Evolutionary conservation across 495 filamentous ascomycete species (phyloP).

Genomic region (Apodospora peruviana): DNA sequence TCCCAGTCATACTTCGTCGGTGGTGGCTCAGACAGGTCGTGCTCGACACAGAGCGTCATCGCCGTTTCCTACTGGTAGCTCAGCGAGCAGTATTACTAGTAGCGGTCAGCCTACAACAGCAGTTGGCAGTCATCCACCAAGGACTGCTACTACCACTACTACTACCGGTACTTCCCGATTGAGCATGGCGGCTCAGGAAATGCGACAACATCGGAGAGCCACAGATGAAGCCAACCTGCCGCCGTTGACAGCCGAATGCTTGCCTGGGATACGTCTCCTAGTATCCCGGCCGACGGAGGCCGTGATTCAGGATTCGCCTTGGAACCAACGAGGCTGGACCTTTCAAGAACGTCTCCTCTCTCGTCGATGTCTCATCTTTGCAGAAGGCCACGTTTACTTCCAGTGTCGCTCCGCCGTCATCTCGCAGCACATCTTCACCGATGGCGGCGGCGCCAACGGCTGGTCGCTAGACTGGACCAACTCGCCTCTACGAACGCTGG

Average conservation of each 20-base stretch:
- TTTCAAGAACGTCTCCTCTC: conserved; percentile 34
- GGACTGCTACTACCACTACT: no score
- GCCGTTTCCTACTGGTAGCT: background rate
- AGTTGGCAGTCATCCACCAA: no score
- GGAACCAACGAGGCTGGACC: conserved; percentile 31
- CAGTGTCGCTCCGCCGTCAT: conserved; percentile 23
- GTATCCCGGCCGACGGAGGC: conserved; percentile 9
- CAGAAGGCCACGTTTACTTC: conserved; percentile 26
- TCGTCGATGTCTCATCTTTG: conserved; percentile 28
- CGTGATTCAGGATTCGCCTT: conserved; percentile 14
- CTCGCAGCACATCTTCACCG: conserved; percentile 18
- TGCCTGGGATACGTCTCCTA: conserved; percentile 10
- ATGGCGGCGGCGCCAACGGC: conserved; percentile 6
- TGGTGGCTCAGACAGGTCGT: no score
- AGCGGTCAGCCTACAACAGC: no score
- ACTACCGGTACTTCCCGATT: no score
- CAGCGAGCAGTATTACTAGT: background rate
- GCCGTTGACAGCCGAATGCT: conserved; percentile 1
- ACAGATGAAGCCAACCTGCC: background rate
- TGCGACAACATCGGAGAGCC: background rate
- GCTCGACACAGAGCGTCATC: background rate
- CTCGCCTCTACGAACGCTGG: background rate
- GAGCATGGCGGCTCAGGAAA: background rate
- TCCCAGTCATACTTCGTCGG: no score
- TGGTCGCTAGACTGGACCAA: conserved; percentile 21